Evolutionary conservation across 2,329 filamentous ascomycete species (phyloP), one percentile per base, ranked within the genome.

Genomic region (Seiridium cupressi): DNA sequence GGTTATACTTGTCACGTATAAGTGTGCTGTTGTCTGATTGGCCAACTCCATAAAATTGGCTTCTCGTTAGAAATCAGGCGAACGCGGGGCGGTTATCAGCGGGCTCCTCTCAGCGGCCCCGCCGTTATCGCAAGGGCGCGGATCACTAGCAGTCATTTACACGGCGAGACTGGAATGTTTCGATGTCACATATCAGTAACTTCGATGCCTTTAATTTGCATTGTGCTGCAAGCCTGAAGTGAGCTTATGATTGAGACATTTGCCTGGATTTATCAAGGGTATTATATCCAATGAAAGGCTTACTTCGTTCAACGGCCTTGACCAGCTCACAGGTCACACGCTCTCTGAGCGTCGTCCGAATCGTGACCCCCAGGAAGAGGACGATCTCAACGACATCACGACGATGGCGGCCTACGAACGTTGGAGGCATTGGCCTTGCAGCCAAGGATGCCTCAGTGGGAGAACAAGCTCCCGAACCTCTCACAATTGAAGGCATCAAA

Each of bases 401-500:
- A 35, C 35, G 10, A 35, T 57, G 42, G 47, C 54, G 55, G n/a
- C 67, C 65, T 2, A 60, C 62, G 4, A 65, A 64, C 42, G 63
- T 66, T 11, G 68, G 65, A 26, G 62, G 65, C 57, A 35, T 65
- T 44, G 67, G 65, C 11, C 38, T 70, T 35, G 65, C 63, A 36
- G 64, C 63, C 40, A 55, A 65, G 10, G 65, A 67, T 34, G 56
- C 66, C 13, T 40, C 51, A 13, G 61, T 65, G 34, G 68, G 66
- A 32, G 49, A 63, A 31, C 66, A 63, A 60, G 64, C 68, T 32
- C 49, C 59, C 31, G 67, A 71, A 58, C 69, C 66, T 18, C 59
- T 92, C 69, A 88, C 86, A 48, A 74, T 92, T 70, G 83, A 88
- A 66, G 86, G 86, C 62, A 86, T 96, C 60, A 74, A 84, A 58